Evolutionary conservation across 164 flowering plant species (phyloP).

Genomic region (Litsea cubeba): DNA sequence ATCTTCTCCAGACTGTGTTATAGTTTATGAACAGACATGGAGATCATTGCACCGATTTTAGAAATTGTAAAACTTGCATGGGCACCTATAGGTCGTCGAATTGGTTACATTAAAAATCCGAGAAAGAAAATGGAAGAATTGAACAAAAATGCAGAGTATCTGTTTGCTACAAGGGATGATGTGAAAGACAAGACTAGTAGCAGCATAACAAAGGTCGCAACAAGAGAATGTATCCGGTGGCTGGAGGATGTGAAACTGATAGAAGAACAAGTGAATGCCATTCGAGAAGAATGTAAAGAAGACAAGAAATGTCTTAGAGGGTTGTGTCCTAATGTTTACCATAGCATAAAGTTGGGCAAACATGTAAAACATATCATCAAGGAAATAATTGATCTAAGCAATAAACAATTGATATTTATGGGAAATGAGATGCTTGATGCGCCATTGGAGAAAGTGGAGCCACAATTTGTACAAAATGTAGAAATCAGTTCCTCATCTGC

Average conservation of each 20-base stretch:
- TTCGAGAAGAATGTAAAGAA: not conserved
- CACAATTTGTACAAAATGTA: not conserved
- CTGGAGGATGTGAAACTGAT: not conserved
- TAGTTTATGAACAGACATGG: too few species aligned
- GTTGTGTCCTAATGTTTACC: not conserved
- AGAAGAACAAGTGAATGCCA: not conserved
- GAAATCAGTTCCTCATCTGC: not conserved
- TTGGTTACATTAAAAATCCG: not conserved
- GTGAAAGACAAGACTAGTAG: not conserved
- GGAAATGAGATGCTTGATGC: not conserved
- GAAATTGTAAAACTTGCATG: too few species aligned
- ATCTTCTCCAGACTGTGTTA: too few species aligned
- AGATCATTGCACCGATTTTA: too few species aligned
- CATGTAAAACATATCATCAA: not conserved
- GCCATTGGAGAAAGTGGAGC: not conserved
- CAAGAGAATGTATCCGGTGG: constrained; percentile 1
- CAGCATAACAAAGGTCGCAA: not conserved
- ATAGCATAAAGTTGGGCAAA: not conserved
- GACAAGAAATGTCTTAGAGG: not conserved
- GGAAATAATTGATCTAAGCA: not conserved
- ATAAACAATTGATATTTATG: not conserved
- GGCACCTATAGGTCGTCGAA: not conserved
- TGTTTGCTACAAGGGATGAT: not conserved
- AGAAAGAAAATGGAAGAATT: not conserved
- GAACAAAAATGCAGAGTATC: not conserved